Evolutionary conservation across 768 basidiomycete species (phyloP).

Genomic region (Boletus eberwhitei): DNA sequence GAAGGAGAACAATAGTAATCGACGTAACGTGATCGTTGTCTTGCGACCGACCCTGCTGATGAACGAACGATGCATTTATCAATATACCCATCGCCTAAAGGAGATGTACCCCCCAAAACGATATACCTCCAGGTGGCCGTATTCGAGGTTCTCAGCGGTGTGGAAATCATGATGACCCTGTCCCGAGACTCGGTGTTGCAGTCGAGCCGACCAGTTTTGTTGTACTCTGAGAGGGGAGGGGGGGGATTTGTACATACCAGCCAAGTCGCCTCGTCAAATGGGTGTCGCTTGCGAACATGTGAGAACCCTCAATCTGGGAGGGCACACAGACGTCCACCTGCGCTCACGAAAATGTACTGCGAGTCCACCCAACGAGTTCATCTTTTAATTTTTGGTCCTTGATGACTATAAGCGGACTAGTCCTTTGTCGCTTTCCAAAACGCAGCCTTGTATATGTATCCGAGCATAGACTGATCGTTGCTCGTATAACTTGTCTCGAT

Average conservation of each 20-base stretch:
- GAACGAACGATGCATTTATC: not conserved
- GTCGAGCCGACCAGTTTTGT: not conserved
- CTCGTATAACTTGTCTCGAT: conserved; percentile 86
- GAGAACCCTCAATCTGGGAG: no score
- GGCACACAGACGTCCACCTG: not conserved
- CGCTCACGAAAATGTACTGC: not conserved
- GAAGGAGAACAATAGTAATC: no score
- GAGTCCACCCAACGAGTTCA: not conserved
- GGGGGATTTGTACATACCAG: not conserved
- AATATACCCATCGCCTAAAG: not conserved
- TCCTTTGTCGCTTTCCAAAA: conserved; percentile 76
- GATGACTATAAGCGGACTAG: not conserved
- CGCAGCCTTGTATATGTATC: conserved; percentile 77
- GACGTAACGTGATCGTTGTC: not conserved
- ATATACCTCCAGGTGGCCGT: not conserved
- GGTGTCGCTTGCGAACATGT: no score
- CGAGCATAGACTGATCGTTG: conserved; percentile 76
- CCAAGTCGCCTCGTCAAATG: not conserved
- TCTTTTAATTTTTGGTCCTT: not conserved
- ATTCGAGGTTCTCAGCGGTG: not conserved
- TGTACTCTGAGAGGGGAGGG: not conserved
- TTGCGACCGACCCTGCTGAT: not conserved
- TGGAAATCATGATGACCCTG: no score
- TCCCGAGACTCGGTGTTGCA: not conserved
- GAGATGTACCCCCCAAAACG: not conserved